Conservation (phyloP, 1,284 basidiomycete species). For the Dichomitus squalens region DNA sequence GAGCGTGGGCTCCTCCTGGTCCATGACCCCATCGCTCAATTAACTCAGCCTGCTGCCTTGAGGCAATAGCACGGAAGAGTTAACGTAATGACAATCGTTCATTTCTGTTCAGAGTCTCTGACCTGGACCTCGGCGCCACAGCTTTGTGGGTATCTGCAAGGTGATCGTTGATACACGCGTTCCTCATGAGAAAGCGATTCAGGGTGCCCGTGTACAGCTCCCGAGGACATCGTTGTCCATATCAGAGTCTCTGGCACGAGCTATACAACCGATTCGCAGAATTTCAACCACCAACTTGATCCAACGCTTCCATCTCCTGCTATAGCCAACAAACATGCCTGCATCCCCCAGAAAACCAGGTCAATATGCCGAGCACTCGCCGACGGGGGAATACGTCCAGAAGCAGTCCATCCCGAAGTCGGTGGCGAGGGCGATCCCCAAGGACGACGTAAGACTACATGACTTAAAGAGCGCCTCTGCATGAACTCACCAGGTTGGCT, state of each 20-base stretch:
- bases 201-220: not conserved
- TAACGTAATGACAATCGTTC: too few relatives aligned
- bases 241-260: not conserved
- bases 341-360: too few relatives aligned
- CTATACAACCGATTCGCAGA: too few relatives aligned
- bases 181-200: not conserved
- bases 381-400: not conserved
- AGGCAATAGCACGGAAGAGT: too few relatives aligned
- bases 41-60: too few relatives aligned
- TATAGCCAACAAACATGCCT: too few relatives aligned
- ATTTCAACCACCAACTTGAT: too few relatives aligned
- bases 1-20: not conserved
- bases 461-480: too few relatives aligned
- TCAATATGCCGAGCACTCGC: not conserved
- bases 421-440: not conserved
- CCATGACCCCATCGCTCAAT: too few relatives aligned
- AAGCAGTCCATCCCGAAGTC: not conserved
- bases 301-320: too few relatives aligned
- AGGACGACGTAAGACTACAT: not conserved
- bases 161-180: not conserved
- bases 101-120: too few relatives aligned
- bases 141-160: not conserved
- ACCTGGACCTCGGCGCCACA: not conserved
- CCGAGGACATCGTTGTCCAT: not conserved
- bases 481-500: too few relatives aligned